phyloP scores from a whole-genome alignment of 495 filamentous ascomycete species.

The Aspergillus ellipticus region DNA sequence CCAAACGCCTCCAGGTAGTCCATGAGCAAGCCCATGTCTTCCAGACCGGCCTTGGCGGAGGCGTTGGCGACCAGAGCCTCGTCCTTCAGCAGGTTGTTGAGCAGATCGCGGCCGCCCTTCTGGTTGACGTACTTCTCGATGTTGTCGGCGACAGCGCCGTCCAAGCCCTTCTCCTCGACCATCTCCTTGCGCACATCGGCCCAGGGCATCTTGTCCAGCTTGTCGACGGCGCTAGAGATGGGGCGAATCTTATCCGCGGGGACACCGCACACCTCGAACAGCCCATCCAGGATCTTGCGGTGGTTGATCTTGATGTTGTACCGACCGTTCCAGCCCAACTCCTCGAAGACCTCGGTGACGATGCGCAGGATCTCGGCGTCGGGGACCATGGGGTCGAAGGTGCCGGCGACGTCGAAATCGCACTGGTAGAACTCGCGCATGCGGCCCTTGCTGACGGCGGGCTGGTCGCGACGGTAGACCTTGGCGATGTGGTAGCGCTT shows the following conservation, averaged over 20 bases:
- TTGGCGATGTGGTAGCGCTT: conserved; percentile 90
- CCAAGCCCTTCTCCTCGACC: conserved; percentile 86
- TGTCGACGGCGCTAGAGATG: conserved; percentile 90
- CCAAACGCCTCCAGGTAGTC: conserved; percentile 75
- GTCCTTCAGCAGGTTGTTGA: conserved; percentile 61
- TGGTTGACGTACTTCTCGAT: conserved; percentile 77
- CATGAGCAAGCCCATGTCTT: conserved; percentile 78
- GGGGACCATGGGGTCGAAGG: conserved; percentile 89
- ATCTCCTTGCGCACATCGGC: conserved; percentile 87
- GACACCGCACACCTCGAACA: conserved; percentile 89
- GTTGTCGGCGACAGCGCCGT: conserved; percentile 68
- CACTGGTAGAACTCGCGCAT: conserved; percentile 99
- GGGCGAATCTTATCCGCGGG: conserved; percentile 78
- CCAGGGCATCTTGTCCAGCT: conserved; percentile 92
- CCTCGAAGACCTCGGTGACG: conserved; percentile 79
- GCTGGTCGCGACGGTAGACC: conserved; percentile 79
- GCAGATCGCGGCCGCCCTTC: conserved; percentile 65
- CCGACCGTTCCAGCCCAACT: conserved; percentile 64
- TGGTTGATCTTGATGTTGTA: conserved; percentile 94
- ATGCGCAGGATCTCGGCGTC: conserved; percentile 91
- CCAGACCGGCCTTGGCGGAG: conserved; percentile 70
- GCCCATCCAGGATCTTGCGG: conserved; percentile 87
- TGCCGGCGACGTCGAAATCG: conserved; percentile 93
- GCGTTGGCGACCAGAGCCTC: conserved; percentile 61
- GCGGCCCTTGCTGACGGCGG: conserved; percentile 76